Evolutionary conservation across 108 stramenopile species (phyloP), one percentile per base, ranked within the genome.

Genomic region (Cyclostephanos tholiformis): DNA sequence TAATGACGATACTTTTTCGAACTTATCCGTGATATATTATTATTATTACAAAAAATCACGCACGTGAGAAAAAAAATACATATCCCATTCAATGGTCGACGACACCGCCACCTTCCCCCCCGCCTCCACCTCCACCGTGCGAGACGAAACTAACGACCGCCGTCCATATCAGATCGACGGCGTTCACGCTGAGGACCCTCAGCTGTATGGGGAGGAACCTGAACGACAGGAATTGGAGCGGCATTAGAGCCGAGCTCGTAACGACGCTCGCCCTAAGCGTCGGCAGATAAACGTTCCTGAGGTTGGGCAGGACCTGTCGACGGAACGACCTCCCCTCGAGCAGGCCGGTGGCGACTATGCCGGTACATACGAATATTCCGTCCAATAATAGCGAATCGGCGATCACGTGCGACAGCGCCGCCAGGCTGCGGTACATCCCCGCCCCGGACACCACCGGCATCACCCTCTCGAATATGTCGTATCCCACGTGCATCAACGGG

Each of bases 131-230:
- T 48, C 29, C 67, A 44, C 81, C 50, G 80, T 93, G 91, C 16
- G 86, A 76, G 53, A 88, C 79, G 72, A 85, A 93, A 57, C 84
- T 85, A 8, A 93, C 75, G 11, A 89, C 77, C 17, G 87, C 88
- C 59, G 84, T 86, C 92, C 92, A 93, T 17, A 88, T 55, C 46
- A 93, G 74, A 67, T 89, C 88, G 23, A 86, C 85, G 16, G 86
- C 74, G 51, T 91, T 93, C 76, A 93, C 88, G 59, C 84, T 84
- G 63, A 91, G 68, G 16, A 88, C 88, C 23, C 92, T 75, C 35
- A 89, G 76, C 38, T 75, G 64, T 10, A 91, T 68, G 0, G 92
- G 88, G 14, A 93, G 66, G 65, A 77, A 87, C 8, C 89, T 78
- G 67, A 93, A 91, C 27, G 80, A 86, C 14, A 88, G 39, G 71